Base-by-base conservation (phyloP, 257 asterid genomes). In the Salvia splendens region DNA sequence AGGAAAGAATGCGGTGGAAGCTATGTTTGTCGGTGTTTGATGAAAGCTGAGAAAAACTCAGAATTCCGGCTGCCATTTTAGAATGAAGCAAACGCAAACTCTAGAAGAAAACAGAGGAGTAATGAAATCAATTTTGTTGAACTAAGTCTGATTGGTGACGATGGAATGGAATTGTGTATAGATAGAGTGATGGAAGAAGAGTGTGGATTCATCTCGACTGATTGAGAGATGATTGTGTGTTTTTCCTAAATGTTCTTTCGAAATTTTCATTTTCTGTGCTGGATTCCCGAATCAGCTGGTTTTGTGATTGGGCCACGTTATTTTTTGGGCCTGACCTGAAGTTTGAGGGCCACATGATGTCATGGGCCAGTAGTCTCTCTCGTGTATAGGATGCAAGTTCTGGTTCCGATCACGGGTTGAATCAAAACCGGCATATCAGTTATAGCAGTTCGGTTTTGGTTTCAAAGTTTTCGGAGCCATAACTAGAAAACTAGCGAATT, bases 61-160 rank as follows among this genome's bases (percentile, higher is more conserved):
- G 63, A 51, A 73, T 11, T 15, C 52, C 79, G 38, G 85, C 36
- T 40, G 95, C 95, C 95, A 87, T 87, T 33, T 0, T 7, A 16
- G 11, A 2, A 43, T 7, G 43, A 30, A n/a, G n/a, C n/a, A n/a
- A n/a, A n/a, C n/a, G n/a, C n/a, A n/a, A n/a, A n/a, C n/a, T n/a
- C n/a, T n/a, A n/a, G n/a, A n/a, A 33, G 24, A 42, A 1, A 6
- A n/a, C 30, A 24, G 30, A 24, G 2, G 30, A 24, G 30, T 24
- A 24, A 24, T 24, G 30, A 24, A 24, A 24, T 24, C 30, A 24
- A 2, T 24, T n/a, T n/a, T 24, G 30, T 24, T 24, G 30, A 24
- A 2, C 30, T 24, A 24, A 24, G 2, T n/a, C 3, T 45, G 49
- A 45, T 15, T 0, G 1, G 15, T 24, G 6, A 6, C 1, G 8